Evolutionary conservation across 768 basidiomycete species (phyloP).

Genomic region (Gelatoporia subvermispora): DNA sequence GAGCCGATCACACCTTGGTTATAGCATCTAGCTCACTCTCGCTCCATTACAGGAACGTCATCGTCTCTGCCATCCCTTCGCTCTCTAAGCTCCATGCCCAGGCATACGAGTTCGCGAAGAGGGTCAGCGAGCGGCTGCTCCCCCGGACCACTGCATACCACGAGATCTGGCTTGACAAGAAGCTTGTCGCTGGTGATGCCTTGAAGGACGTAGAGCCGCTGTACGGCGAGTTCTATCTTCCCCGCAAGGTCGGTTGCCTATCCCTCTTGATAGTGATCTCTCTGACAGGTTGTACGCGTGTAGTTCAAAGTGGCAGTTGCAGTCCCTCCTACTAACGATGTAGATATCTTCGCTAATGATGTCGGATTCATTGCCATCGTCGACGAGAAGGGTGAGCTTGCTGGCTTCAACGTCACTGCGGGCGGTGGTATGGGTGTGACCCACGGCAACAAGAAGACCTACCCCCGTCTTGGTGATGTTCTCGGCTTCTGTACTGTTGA

Average conservation of each 20-base stretch:
- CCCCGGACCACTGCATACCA: conserved; percentile 93
- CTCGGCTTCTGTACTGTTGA: conserved; percentile 92
- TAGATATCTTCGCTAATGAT: conserved; percentile 94
- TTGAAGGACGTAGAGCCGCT: conserved; percentile 92
- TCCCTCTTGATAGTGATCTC: background rate
- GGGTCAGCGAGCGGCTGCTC: conserved; percentile 79
- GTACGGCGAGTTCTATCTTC: conserved; percentile 97
- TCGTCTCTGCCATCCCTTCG: conserved; percentile 87
- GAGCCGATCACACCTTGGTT: background rate
- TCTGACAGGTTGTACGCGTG: background rate
- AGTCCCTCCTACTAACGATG: conserved; percentile 93
- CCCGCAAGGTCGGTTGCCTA: conserved; percentile 67
- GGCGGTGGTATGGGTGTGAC: conserved; percentile 99
- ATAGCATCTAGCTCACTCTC: conserved; percentile 9
- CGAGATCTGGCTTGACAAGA: conserved; percentile 99
- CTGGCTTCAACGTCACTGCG: conserved; percentile 89
- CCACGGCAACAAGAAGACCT: conserved; percentile 98
- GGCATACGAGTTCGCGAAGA: conserved; percentile 80
- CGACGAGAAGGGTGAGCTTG: conserved; percentile 65
- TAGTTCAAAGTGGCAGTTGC: conserved; percentile 98
- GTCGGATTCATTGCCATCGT: conserved; percentile 95
- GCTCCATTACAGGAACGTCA: conserved; percentile 61
- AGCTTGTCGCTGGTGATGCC: conserved; percentile 90
- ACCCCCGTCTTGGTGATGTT: conserved; percentile 82
- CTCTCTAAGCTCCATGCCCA: conserved; percentile 81